These are phyloP conservation scores for Grosmannia huntii DNA, from an alignment of 2,329 filamentous ascomycete species.

Conservation along the genomic window DNA sequence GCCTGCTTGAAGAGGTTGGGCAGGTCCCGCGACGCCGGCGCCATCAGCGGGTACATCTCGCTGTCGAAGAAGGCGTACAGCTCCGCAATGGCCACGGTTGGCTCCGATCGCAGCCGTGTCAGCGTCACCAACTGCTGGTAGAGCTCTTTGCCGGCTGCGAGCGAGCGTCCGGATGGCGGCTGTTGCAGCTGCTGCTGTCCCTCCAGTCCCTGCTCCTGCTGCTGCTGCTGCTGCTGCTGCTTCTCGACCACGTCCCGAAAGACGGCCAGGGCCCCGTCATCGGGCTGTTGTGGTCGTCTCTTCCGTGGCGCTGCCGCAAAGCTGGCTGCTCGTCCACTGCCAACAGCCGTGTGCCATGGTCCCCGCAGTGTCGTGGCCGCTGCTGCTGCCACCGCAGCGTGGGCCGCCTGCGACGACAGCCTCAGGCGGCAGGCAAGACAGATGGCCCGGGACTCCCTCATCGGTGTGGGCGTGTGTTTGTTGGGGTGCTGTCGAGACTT, in stretches of 20 bases:
- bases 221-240: neutral
- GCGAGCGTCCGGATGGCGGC: neutral
- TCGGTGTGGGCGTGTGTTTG: neutral
- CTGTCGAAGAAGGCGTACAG: conserved; percentile 21
- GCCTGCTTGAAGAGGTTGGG: conserved; percentile 20
- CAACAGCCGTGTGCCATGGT: conserved; percentile 5
- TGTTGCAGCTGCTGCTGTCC: neutral
- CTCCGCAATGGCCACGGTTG: conserved; percentile 9
- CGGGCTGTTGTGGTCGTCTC: neutral
- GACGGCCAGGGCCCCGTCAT: conserved; percentile 10
- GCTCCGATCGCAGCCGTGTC: conserved; percentile 15
- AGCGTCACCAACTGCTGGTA: conserved; percentile 18
- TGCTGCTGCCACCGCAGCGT: neutral
- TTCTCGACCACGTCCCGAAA: conserved; percentile 11
- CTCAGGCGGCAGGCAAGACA: conserved; percentile 12
- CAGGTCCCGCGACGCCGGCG: conserved; percentile 12
- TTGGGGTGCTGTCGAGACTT: neutral
- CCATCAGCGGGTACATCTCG: conserved; percentile 19
- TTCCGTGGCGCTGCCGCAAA: neutral
- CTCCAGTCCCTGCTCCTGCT: no score
- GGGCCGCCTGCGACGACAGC: conserved; percentile 1
- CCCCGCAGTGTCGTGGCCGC: neutral
- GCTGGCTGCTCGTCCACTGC: no score
- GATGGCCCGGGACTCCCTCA: conserved; percentile 11
- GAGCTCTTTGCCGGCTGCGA: conserved; percentile 11